Base-by-base conservation (phyloP, 805 yeast genomes). In the Metschnikowia matae region DNA sequence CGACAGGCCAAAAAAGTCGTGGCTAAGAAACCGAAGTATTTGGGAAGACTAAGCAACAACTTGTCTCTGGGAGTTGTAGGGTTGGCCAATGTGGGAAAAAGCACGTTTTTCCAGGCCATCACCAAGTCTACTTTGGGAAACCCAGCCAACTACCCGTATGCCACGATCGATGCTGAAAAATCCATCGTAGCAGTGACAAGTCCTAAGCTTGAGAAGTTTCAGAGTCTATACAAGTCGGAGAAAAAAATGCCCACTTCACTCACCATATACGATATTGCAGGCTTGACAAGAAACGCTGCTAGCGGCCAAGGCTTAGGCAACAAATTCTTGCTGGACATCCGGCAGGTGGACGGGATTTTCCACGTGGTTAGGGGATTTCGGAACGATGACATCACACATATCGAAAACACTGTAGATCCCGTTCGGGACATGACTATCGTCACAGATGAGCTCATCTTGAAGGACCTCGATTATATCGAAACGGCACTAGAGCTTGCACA, bases 241-340 rank as follows among this genome's bases (percentile, higher is more conserved):
- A 80, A 87, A 61, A 83, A 83, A 66, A 90, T 92, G 53, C 97
- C 97, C 53, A 97, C 98, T 15, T 85, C 79, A 66, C 83, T 92
- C 70, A 92, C 97, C 51, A 83, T 94, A 52, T 90, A 88, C 65
- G 99, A 94, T 75, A 94, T 94, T 72, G 99, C 99, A 53, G 99
- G 99, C 70, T 79, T 94, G 68, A 92, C 98, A 58, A 89, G 89
- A 74, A 97, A 97, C 74, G 97, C 98, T 36, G 83, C 89, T 53
- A 85, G 87, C 48, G 98, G 98, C 70, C 97, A 90, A 74, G 99
- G 99, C 68, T 82, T 94, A 59, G 99, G 99, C 66, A 94, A 94
- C 71, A 96, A 96, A 56, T 94, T 94, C 81, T 82, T 94, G 75
- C 85, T 96, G 60, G 91, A 94, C 70, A 94, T 94, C 63, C 83